Conservation (phyloP, 2,329 filamentous ascomycete genomes). For the Trichophyton simii region DNA sequence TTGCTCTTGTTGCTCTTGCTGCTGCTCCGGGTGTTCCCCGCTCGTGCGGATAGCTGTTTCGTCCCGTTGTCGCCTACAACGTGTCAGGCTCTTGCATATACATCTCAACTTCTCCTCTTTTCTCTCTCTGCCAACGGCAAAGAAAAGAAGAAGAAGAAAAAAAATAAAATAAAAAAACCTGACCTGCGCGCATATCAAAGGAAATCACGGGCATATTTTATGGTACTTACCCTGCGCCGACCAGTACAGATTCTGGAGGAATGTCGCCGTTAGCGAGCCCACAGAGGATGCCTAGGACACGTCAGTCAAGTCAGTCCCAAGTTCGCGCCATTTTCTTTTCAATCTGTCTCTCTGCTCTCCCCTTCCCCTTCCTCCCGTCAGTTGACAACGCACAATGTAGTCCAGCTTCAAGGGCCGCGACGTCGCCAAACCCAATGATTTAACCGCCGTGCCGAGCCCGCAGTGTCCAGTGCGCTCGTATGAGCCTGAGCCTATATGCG, state of each 20-base stretch:
- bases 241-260: slow-evolving; percentile 49
- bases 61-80: slow-evolving; percentile 35
- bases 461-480: slow-evolving; percentile 54
- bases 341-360: too few relatives aligned
- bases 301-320: background rate
- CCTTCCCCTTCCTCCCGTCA: background rate
- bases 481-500: slow-evolving; percentile 38
- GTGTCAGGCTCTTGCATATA: background rate
- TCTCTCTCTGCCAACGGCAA: too few relatives aligned
- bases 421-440: slow-evolving; percentile 48
- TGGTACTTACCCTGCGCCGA: slow-evolving; percentile 41
- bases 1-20: too few relatives aligned
- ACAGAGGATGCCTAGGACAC: slow-evolving; percentile 58
- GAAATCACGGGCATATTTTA: background rate
- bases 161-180: too few relatives aligned
- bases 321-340: background rate
- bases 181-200: background rate
- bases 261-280: slow-evolving; percentile 57
- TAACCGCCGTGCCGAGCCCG: slow-evolving; percentile 57
- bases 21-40: background rate
- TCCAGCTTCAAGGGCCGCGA: slow-evolving; percentile 52
- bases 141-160: too few relatives aligned
- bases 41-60: slow-evolving; percentile 19
- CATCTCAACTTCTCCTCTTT: background rate
- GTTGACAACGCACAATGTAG: slow-evolving; percentile 47